Base-by-base conservation (phyloP, 208 protist genomes). In the Leptomonas seymouri region DNA sequence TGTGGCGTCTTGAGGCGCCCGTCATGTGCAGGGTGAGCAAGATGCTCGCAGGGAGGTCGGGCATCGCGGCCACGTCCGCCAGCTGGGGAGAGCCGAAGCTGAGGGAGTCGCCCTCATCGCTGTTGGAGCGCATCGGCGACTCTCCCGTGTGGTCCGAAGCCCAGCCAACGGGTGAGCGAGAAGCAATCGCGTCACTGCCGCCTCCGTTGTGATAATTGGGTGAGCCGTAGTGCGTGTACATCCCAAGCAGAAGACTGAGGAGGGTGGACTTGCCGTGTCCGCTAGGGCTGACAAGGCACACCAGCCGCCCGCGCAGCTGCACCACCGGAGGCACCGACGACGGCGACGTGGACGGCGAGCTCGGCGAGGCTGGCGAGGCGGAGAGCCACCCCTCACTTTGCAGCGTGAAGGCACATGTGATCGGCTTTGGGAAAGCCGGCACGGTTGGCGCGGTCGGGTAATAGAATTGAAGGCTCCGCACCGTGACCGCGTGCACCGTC, bases 211-310 rank as follows among this genome's bases (percentile, higher is more conserved):
- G 49, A 23, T 45, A 23, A 4, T 28, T 25, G 3, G 57, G 34
- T 14, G 34, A 16, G 57, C 54, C 51, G 46, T 73, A 81, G 70
- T 82, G 45, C n/a, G 71, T 74, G 78, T 94, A 94, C 45, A 94
- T 69, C 1, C 75, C 86, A 0, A 94, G 63, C 39, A 94, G 59
- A 41, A 94, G 72, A 8, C 77, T 81, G n/a, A 94, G 74, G 45
- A 92, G 67, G 16, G 89, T 94, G 31, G 82, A 89, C 75, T 94
- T 94, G 36, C 89, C 89, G 54, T 81, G 87, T 7, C 89, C 89
- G 53, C 86, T 92, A 5, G 74, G 71, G 3, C 89, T 84, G 0
- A 84, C 75, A 0, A 94, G 55, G 48, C 80, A 88, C 46, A 94
- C 78, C 21, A 94, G 71, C 39, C 69, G 69, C 2, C 89, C 89